Evolutionary conservation across 2,329 filamentous ascomycete genomes (phyloP).

Genomic region (Xylariaceae sp.): DNA sequence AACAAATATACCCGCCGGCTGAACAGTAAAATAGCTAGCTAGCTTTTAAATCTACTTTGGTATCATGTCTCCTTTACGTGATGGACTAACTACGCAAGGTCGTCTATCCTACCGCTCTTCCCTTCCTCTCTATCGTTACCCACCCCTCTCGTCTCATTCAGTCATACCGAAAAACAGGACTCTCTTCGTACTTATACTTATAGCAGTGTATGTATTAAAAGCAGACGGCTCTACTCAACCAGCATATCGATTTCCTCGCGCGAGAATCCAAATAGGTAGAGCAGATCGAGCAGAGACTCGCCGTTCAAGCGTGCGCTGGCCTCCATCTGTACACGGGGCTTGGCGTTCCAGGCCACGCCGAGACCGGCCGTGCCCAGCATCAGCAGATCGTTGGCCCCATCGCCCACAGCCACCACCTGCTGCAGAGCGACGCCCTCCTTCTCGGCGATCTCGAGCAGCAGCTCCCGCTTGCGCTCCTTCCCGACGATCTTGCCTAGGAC

Average conservation of each 20-base stretch:
- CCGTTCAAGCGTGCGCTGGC: constrained; percentile 69
- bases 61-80: too few species aligned
- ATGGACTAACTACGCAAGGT: too few species aligned
- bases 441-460: constrained; percentile 64
- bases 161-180: too few species aligned
- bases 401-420: constrained; percentile 69
- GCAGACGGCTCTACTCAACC: constrained; percentile 34
- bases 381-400: constrained; percentile 75
- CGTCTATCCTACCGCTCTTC: too few species aligned
- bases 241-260: constrained; percentile 55
- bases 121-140: too few species aligned
- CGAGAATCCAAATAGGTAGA: constrained; percentile 69
- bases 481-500: constrained; percentile 69
- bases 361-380: constrained; percentile 74
- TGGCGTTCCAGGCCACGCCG: constrained; percentile 79
- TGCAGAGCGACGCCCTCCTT: constrained; percentile 60
- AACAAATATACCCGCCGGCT: too few species aligned
- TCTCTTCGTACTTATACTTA: too few species aligned
- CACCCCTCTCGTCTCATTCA: too few species aligned
- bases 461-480: constrained; percentile 65
- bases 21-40: too few species aligned
- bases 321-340: constrained; percentile 74
- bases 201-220: too few species aligned
- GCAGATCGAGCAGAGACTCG: constrained; percentile 62
- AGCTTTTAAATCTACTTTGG: too few species aligned